phyloP scores from a whole-genome alignment of 2,329 filamentous ascomycete species.

The Fusarium miscanthi region DNA sequence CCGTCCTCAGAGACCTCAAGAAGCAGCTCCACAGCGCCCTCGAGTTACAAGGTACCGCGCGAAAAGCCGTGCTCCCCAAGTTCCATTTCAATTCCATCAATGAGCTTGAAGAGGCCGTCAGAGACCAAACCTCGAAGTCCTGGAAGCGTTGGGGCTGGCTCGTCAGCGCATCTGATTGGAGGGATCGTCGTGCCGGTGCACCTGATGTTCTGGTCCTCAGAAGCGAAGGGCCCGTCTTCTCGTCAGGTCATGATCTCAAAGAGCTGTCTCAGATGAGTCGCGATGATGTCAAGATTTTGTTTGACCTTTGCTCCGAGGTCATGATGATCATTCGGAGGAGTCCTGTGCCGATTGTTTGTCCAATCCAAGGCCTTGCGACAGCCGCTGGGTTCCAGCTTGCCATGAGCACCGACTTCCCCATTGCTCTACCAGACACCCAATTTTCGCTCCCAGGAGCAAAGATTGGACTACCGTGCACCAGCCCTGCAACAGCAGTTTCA shows the following conservation, averaged over 20 bases:
- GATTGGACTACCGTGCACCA: constrained; percentile 41
- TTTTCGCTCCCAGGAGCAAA: constrained; percentile 38
- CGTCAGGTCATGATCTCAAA: constrained; percentile 41
- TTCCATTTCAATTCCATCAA: background rate
- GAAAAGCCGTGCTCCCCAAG: constrained; percentile 26
- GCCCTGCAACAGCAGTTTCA: constrained; percentile 38
- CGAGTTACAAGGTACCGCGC: constrained; percentile 11
- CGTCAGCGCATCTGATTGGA: constrained; percentile 36
- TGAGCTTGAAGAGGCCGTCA: background rate
- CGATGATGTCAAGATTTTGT: constrained; percentile 32
- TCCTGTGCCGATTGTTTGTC: constrained; percentile 38
- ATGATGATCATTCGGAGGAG: constrained; percentile 40
- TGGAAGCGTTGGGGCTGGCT: constrained; percentile 28
- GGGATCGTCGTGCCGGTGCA: constrained; percentile 28
- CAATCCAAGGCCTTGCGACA: constrained; percentile 39
- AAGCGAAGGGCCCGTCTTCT: constrained; percentile 41
- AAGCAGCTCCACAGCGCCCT: constrained; percentile 30
- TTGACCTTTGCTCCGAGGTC: constrained; percentile 37
- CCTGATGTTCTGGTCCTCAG: constrained; percentile 40
- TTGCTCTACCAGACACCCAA: constrained; percentile 29
- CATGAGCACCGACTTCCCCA: constrained; percentile 40
- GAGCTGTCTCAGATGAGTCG: constrained; percentile 21
- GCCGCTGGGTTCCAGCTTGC: constrained; percentile 43
- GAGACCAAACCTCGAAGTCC: background rate
- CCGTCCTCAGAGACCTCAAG: constrained; percentile 33